Evolutionary conservation across 345 rosid genomes (phyloP).

Genomic region (Eucalyptus globulus): DNA sequence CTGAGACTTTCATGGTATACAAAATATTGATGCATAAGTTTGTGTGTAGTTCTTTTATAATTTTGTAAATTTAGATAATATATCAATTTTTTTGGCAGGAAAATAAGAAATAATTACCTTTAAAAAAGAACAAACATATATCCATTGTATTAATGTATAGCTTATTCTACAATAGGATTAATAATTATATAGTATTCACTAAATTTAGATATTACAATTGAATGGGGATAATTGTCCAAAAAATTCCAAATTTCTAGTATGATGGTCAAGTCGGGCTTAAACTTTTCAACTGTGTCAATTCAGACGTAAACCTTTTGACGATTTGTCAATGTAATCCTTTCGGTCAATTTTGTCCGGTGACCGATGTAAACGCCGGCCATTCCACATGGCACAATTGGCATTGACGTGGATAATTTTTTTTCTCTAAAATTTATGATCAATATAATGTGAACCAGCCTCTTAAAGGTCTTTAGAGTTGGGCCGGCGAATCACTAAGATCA

Average conservation of each 20-base stretch:
- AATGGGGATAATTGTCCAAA: background rate
- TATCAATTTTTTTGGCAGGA: background rate
- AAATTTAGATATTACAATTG: background rate
- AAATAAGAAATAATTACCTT: background rate
- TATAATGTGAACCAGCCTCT: background rate
- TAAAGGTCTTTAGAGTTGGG: background rate
- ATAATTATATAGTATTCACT: background rate
- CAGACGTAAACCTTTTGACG: rapidly evolving
- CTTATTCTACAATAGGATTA: background rate
- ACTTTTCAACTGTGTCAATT: rapidly evolving
- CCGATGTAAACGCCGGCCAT: rapidly evolving
- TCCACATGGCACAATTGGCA: too few species aligned
- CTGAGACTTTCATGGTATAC: background rate
- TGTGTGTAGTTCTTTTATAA: background rate
- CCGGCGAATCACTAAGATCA: background rate
- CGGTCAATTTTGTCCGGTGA: rapidly evolving
- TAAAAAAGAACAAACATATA: background rate
- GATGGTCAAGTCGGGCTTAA: rapidly evolving
- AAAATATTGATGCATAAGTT: background rate
- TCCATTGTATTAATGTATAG: background rate
- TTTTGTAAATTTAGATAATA: too few species aligned
- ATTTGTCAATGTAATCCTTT: too few species aligned
- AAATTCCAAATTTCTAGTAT: too few species aligned
- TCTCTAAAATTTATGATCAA: too few species aligned
- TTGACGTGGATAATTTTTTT: too few species aligned